Conservation (phyloP, 257 asterid species). For the Solanum medicagineum region DNA sequence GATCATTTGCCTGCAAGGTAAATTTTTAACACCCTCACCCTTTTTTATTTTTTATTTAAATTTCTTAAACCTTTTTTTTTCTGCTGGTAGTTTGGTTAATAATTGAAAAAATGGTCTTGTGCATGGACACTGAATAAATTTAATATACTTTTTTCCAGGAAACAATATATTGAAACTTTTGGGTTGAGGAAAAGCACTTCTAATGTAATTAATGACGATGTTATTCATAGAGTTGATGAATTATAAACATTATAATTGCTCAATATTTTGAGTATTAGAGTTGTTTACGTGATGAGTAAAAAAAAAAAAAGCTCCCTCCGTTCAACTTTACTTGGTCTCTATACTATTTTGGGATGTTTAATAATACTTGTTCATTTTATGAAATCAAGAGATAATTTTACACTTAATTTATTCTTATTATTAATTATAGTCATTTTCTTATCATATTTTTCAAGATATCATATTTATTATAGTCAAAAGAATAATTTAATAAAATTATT, state of each 20-base stretch:
- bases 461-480: too few species aligned
- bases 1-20: conserved; percentile 77
- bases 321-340: too few species aligned
- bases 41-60: too few species aligned
- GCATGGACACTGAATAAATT: neutral
- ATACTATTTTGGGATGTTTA: too few species aligned
- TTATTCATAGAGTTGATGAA: neutral
- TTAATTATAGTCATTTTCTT: too few species aligned
- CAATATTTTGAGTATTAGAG: neutral
- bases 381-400: too few species aligned
- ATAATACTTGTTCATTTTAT: too few species aligned
- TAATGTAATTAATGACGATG: conserved; percentile 39
- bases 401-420: too few species aligned
- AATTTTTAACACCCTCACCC: neutral
- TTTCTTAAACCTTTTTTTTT: neutral
- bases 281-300: neutral
- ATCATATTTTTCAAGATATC: too few species aligned
- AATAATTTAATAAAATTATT: too few species aligned
- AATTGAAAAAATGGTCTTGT: neutral
- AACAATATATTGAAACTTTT: conserved; percentile 44
- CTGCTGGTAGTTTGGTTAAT: neutral
- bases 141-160: conserved; percentile 25
- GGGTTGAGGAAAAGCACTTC: conserved; percentile 7
- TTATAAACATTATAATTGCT: neutral
- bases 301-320: too few species aligned